These are phyloP conservation scores for Phanerodontia chrysosporium DNA, from an alignment of 768 basidiomycete species.

Conservation along the genomic window DNA sequence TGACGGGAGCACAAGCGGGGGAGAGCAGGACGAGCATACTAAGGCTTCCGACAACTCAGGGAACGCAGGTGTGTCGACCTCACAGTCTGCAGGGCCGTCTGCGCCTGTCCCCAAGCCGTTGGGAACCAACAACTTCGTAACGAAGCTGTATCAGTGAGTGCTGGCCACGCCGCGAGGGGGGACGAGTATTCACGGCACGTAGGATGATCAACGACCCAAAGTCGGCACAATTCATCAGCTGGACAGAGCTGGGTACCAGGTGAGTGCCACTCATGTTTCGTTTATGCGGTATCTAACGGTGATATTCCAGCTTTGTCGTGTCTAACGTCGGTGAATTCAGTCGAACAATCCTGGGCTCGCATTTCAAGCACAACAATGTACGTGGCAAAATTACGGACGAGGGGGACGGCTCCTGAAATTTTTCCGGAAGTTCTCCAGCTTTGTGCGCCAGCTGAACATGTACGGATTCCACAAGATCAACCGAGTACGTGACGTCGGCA, in stretches of 20 bases:
- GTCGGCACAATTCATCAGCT: conserved; percentile 73
- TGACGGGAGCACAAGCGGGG: conserved; percentile 32
- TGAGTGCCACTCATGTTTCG: conserved; percentile 12
- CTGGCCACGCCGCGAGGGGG: neutral
- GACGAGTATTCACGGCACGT: conserved; percentile 1
- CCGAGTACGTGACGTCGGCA: conserved; percentile 46
- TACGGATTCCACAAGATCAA: conserved; percentile 96
- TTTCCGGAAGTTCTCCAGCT: conserved; percentile 73
- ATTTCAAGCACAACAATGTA: conserved; percentile 90
- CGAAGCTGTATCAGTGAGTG: conserved; percentile 79
- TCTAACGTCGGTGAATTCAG: conserved; percentile 86
- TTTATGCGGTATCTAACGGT: neutral
- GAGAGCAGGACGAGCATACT: conserved; percentile 32
- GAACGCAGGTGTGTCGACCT: conserved; percentile 11
- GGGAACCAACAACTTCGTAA: conserved; percentile 77
- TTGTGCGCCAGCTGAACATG: conserved; percentile 95
- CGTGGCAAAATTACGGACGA: conserved; percentile 24
- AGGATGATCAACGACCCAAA: conserved; percentile 88
- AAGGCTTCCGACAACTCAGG: conserved; percentile 27
- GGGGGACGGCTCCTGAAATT: neutral
- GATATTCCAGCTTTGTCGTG: conserved; percentile 62
- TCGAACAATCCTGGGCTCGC: conserved; percentile 75
- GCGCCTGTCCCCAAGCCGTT: conserved; percentile 64
- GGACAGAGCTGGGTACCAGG: conserved; percentile 80
- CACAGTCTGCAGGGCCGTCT: conserved; percentile 21